Conservation (phyloP, 2,329 filamentous ascomycete species). For the Colletotrichum musicola region DNA sequence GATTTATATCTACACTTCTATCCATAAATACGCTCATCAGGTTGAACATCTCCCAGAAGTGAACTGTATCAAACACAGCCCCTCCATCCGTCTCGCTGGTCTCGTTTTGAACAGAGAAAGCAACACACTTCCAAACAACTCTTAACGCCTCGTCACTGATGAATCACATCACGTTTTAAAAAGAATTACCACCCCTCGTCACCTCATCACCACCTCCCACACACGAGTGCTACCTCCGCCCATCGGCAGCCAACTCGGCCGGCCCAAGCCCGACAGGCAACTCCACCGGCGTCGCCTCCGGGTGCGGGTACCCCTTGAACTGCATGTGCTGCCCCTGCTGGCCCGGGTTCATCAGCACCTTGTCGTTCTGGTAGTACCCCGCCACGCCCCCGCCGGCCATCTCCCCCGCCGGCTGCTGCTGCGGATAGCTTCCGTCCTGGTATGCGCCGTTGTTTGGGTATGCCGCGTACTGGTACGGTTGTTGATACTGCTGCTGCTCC, state of each 20-base stretch:
- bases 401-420: slow-evolving; percentile 8
- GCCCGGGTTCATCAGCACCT: slow-evolving; percentile 26
- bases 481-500: neutral
- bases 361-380: slow-evolving; percentile 33
- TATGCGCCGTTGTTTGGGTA: neutral
- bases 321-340: slow-evolving; percentile 6
- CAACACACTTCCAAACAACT: too few species aligned
- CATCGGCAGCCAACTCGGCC: slow-evolving; percentile 9
- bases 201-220: neutral
- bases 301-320: slow-evolving; percentile 23
- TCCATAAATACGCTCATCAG: too few species aligned
- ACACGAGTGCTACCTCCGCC: neutral
- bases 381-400: slow-evolving; percentile 19
- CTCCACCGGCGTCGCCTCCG: neutral
- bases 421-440: neutral
- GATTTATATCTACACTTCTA: too few species aligned
- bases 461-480: too few species aligned
- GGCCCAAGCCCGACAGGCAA: neutral
- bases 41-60: too few species aligned
- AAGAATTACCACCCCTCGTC: too few species aligned
- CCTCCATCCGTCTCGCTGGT: too few species aligned
- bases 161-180: too few species aligned
- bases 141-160: too few species aligned
- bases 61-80: too few species aligned
- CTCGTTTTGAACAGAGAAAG: too few species aligned